Evolutionary conservation across 2,329 filamentous ascomycete genomes (phyloP), one percentile per base, ranked within the genome.

Genomic region (Metarhizium robertsii): DNA sequence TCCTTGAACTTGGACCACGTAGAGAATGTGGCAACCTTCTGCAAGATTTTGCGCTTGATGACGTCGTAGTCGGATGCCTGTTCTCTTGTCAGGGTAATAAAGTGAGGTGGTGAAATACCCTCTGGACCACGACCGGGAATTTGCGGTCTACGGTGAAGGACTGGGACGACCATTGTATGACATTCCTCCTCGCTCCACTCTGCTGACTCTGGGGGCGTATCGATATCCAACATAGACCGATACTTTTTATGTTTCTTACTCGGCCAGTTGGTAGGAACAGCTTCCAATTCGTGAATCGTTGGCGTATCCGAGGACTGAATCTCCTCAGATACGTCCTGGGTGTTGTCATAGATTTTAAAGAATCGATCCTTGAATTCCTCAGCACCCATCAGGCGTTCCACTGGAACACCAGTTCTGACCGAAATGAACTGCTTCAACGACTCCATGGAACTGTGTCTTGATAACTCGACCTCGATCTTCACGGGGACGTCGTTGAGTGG

Each of bases 351-450:
- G 52, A 90, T 79, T 66, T 91, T 92, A 76, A 92, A 97, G 69
- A 96, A 92, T 62, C 86, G 90, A 61, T 84, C 78, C 62, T 84
- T 87, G 68, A 90, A 95, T 52, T 95, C 84, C 65, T 99, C 94
- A 1, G 84, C 86, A 14, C 86, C 85, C 66, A 96, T 84, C n/a
- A 96, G 67, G 13, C 83, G 80, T 50, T 85, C 79, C 52, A 77
- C 67, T 55, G 79, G 83, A 43, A 92, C 78, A 40, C 81, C 86
- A 2, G 85, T 81, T 52, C 85, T 81, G 52, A 76, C 78, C n/a
- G 86, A 84, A 40, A 92, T 73, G 65, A 81, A 86, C 53, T 82
- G 79, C 68, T 92, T 92, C 58, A 95, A 67, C 4, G 74, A 69
- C 58, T 82, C 83, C 59, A 92, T 82, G 36, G 80, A 84, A 58